These are phyloP conservation scores for Hypocrella siamensis DNA, from an alignment of 2,329 filamentous ascomycete genomes.

Conservation along the genomic window DNA sequence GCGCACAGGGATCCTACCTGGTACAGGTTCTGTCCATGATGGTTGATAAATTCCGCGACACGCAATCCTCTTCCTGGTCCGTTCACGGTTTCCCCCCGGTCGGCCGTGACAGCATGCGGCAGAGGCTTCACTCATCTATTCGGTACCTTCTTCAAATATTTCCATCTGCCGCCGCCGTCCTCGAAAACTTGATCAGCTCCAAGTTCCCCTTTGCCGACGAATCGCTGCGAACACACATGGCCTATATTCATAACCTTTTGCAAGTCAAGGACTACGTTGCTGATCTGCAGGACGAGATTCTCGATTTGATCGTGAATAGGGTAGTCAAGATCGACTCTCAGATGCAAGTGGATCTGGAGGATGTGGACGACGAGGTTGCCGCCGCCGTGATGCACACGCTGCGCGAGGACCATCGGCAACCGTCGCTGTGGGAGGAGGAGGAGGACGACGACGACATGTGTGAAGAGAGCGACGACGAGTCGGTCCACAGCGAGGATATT, in stretches of 20 bases:
- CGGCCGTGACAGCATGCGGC: constrained; percentile 47
- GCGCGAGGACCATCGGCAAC: constrained; percentile 11
- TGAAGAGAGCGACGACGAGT: constrained; percentile 53
- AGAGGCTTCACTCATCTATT: constrained; percentile 61
- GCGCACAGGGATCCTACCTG: constrained; percentile 68
- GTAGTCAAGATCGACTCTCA: constrained; percentile 91
- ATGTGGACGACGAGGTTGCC: constrained; percentile 77
- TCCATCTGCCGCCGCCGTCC: constrained; percentile 57
- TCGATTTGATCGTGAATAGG: constrained; percentile 70
- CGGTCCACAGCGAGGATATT: constrained; percentile 53
- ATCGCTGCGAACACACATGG: constrained; percentile 61
- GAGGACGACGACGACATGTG: constrained; percentile 37
- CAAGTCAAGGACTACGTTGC: constrained; percentile 63
- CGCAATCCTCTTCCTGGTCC: constrained; percentile 26
- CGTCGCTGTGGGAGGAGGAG: constrained; percentile 27
- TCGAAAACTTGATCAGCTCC: constrained; percentile 49
- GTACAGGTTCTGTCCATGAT: constrained; percentile 63
- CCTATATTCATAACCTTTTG: constrained; percentile 78
- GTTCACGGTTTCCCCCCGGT: constrained; percentile 42
- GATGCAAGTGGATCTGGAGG: constrained; percentile 85
- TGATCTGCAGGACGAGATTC: constrained; percentile 61
- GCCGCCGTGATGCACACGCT: constrained; percentile 49
- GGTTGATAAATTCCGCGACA: constrained; percentile 56
- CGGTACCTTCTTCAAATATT: constrained; percentile 66
- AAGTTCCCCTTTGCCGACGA: constrained; percentile 69